phyloP scores from a whole-genome alignment of 495 filamentous ascomycete species.

The Penicillium tannophilum region DNA sequence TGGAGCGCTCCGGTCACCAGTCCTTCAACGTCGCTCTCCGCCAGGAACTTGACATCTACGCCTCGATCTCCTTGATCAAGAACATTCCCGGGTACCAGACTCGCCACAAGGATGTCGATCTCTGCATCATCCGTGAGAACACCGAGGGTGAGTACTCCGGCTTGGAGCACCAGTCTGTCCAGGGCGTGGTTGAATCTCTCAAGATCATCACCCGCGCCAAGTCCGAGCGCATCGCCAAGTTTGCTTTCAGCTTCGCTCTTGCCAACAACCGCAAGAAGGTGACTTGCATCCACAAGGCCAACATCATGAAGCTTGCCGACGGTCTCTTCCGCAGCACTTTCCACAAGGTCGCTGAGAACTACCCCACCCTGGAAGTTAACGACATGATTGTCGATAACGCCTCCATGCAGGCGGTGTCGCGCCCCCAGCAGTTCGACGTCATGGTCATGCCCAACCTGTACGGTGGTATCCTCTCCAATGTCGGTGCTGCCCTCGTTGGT shows the following conservation, averaged over 20 bases:
- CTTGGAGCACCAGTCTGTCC: slow-evolving; percentile 96
- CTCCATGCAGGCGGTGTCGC: slow-evolving; percentile 96
- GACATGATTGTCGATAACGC: slow-evolving; percentile 99
- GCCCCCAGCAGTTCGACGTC: slow-evolving; percentile 97
- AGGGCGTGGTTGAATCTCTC: slow-evolving; percentile 96
- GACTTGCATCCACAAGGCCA: slow-evolving; percentile 99
- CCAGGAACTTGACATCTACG: slow-evolving; percentile 99
- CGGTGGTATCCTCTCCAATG: slow-evolving; percentile 98
- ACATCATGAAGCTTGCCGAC: slow-evolving; percentile 99
- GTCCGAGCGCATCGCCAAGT: slow-evolving; percentile 97
- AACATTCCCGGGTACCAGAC: slow-evolving; percentile 99
- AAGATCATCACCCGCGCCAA: slow-evolving; percentile 99
- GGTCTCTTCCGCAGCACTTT: slow-evolving; percentile 98
- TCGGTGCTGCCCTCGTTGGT: slow-evolving; percentile 97
- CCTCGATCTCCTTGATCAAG: slow-evolving; percentile 96
- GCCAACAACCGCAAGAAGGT: slow-evolving; percentile 99
- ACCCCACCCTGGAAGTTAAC: slow-evolving; percentile 88
- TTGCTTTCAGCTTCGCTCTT: slow-evolving; percentile 95
- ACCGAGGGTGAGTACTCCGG: slow-evolving; percentile 99
- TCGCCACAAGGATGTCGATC: slow-evolving; percentile 92
- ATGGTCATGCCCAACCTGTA: slow-evolving; percentile 99
- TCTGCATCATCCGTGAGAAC: slow-evolving; percentile 99
- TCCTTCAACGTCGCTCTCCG: slow-evolving; percentile 99
- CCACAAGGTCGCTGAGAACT: slow-evolving; percentile 88
- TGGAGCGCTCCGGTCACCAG: slow-evolving; percentile 95